These are phyloP conservation scores for Pelargonium nanum DNA, from an alignment of 345 rosid genomes.

Conservation along the genomic window DNA sequence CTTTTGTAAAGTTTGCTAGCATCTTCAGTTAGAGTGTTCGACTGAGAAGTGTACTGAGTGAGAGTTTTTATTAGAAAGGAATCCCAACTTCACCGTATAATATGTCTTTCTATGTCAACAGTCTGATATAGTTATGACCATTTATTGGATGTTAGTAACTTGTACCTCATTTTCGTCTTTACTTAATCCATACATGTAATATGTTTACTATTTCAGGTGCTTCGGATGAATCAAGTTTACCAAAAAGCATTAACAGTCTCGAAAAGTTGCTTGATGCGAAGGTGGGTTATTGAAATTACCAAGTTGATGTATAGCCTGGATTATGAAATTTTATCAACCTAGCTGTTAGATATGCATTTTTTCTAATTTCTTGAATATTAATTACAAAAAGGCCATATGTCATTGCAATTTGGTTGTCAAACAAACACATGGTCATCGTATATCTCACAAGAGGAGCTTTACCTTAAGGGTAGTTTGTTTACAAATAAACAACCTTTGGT, in stretches of 20 bases:
- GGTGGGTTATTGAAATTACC: slow-evolving; percentile 35
- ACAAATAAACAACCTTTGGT: neutral
- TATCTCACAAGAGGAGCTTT: neutral
- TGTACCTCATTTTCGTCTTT: slow-evolving; percentile 1
- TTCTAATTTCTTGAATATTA: neutral
- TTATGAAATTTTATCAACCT: slow-evolving; percentile 2
- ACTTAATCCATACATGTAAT: slow-evolving; percentile 6
- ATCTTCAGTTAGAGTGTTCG: neutral
- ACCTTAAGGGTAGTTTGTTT: neutral
- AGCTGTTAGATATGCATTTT: neutral
- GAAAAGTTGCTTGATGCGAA: slow-evolving; percentile 85
- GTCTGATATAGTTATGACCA: neutral
- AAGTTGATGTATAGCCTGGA: slow-evolving; percentile 16
- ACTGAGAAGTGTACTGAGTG: neutral
- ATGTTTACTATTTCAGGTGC: slow-evolving; percentile 60
- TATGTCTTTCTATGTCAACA: neutral
- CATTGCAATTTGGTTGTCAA: neutral
- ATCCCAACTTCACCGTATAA: neutral
- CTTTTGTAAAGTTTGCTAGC: neutral
- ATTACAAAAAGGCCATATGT: neutral
- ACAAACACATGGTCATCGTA: neutral
- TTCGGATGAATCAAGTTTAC: slow-evolving; percentile 48
- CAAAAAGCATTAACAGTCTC: slow-evolving; percentile 79
- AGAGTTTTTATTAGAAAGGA: too few species aligned
- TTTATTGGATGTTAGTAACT: neutral